Conservation (phyloP, 257 asterid genomes). For the Prunella vulgaris region DNA sequence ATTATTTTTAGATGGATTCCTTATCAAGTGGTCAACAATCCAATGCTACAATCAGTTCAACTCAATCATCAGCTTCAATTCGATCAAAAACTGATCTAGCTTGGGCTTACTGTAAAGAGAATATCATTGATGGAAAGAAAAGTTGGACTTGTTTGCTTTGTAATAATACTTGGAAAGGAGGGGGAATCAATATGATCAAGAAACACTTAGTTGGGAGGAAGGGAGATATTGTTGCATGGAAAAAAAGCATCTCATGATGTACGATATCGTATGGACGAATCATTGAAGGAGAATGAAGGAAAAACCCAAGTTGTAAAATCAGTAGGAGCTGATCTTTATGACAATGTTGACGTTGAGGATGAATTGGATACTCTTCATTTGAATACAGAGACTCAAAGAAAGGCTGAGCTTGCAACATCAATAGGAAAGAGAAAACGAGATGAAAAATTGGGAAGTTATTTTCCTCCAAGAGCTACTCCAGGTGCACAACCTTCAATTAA, state of each 20-base stretch:
- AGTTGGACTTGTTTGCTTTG: neutral
- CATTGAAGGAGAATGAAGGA: neutral
- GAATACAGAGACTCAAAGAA: neutral
- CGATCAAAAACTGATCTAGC: neutral
- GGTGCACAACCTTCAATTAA: neutral
- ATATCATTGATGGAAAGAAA: neutral
- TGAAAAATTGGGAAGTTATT: neutral
- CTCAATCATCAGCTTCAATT: neutral
- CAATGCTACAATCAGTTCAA: neutral
- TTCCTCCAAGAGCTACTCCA: neutral
- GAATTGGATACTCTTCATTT: neutral
- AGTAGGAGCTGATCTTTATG: neutral
- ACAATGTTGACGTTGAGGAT: neutral
- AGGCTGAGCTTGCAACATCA: neutral
- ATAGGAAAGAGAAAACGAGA: neutral
- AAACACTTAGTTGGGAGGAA: neutral
- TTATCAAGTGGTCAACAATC: neutral
- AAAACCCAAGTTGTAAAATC: neutral
- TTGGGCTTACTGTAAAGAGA: neutral
- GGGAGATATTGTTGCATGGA: neutral
- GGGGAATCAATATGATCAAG: neutral
- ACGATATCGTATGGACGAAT: neutral
- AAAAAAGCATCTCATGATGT: neutral
- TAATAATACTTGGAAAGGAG: neutral
- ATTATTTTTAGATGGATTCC: too few relatives aligned